phyloP scores from a whole-genome alignment of 2,329 filamentous ascomycete species.

The Sclerotinia glacialis region DNA sequence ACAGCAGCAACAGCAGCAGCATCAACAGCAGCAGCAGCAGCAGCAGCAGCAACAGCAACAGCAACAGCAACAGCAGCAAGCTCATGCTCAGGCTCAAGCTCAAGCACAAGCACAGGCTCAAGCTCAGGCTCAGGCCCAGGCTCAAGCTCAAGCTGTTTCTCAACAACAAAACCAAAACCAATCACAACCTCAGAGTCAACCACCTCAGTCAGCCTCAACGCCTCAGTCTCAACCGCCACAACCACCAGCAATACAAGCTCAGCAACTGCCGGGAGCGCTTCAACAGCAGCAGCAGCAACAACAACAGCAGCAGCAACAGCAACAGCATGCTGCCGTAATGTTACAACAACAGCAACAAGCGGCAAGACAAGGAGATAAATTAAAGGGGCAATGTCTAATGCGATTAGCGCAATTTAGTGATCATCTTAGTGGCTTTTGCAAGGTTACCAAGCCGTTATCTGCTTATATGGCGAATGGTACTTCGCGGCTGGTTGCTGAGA shows the following conservation, averaged over 20 bases:
- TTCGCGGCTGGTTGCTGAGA: conserved; percentile 42
- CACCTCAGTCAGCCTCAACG: conserved; percentile 44
- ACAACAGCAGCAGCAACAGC: conserved; percentile 24
- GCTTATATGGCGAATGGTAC: conserved; percentile 32
- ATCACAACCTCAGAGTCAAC: conserved; percentile 43
- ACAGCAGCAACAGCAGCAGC: conserved; percentile 46
- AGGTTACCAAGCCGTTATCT: conserved; percentile 41
- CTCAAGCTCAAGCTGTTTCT: conserved; percentile 42
- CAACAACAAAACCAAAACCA: conserved; percentile 51
- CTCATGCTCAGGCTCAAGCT: neutral
- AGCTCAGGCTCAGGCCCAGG: conserved; percentile 37
- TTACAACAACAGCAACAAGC: conserved; percentile 41
- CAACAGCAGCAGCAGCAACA: conserved; percentile 36
- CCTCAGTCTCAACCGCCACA: conserved; percentile 43
- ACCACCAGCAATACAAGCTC: conserved; percentile 41
- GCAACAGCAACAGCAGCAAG: conserved; percentile 29
- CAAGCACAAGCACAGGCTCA: conserved; percentile 43
- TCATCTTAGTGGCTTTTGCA: conserved; percentile 56
- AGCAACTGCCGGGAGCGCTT: conserved; percentile 44
- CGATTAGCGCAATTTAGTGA: conserved; percentile 63
- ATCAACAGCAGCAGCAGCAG: conserved; percentile 37
- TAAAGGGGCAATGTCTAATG: conserved; percentile 56
- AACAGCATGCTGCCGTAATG: conserved; percentile 28
- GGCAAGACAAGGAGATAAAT: conserved; percentile 40
- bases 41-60: conserved; percentile 27